Conservation (phyloP, 129 eudicot species). For the Sambucus nigra region DNA sequence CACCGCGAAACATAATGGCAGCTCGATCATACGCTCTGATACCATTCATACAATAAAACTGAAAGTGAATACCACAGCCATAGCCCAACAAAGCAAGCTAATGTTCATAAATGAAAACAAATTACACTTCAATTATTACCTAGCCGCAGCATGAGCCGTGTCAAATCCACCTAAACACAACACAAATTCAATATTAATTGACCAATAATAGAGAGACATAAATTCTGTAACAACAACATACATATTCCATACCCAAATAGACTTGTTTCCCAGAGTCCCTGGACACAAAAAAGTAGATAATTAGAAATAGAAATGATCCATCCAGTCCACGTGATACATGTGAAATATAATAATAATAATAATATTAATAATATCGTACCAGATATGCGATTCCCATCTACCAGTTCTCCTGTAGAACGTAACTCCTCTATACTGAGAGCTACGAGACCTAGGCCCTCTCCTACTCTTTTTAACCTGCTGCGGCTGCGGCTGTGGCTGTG, state of each 20-base stretch:
- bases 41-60: background rate
- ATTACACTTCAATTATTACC: conserved; percentile 24
- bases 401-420: conserved; percentile 85
- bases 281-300: conserved; percentile 24
- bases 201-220: conserved; percentile 23
- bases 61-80: conserved; percentile 4
- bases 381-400: conserved; percentile 89
- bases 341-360: too few relatives aligned
- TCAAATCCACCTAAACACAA: conserved; percentile 61
- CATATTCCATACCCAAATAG: conserved; percentile 48
- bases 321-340: background rate
- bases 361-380: conserved; percentile 26
- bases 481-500: conserved; percentile 27
- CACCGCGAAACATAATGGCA: conserved; percentile 63
- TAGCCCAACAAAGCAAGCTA: conserved; percentile 5
- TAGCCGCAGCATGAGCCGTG: conserved; percentile 83
- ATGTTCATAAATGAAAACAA: background rate
- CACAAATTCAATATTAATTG: conserved; percentile 8
- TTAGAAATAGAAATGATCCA: background rate
- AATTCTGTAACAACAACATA: background rate
- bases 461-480: conserved; percentile 47
- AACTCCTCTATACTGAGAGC: conserved; percentile 92
- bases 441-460: conserved; percentile 79
- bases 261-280: conserved; percentile 90
- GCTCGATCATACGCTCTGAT: conserved; percentile 67